Evolutionary conservation across 768 basidiomycete species (phyloP).

Genomic region (Trametes coccinea): DNA sequence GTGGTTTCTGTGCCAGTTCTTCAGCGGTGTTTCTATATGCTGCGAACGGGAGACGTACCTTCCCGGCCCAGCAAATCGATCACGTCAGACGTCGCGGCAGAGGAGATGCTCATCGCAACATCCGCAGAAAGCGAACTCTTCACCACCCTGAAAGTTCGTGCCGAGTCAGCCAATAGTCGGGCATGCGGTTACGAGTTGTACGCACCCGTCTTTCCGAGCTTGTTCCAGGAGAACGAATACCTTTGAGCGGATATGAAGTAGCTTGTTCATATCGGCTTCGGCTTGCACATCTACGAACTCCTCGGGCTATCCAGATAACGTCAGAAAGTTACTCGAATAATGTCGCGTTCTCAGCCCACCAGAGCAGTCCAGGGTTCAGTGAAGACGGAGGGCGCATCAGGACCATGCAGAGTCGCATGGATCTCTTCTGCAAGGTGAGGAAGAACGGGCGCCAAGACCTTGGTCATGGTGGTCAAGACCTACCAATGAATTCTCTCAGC

Average conservation of each 20-base stretch:
- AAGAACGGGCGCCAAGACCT: constrained; percentile 78
- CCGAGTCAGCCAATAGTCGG: background rate
- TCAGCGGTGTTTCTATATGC: background rate
- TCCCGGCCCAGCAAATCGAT: constrained; percentile 48
- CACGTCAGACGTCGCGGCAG: constrained; percentile 29
- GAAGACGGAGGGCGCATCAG: constrained; percentile 63
- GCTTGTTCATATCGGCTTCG: constrained; percentile 59
- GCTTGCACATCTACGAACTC: constrained; percentile 65
- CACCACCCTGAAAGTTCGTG: constrained; percentile 49
- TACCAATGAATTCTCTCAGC: constrained; percentile 30
- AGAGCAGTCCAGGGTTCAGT: constrained; percentile 64
- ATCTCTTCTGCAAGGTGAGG: constrained; percentile 94
- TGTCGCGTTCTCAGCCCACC: constrained; percentile 43
- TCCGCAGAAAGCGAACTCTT: constrained; percentile 78
- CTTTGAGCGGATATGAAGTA: constrained; percentile 59
- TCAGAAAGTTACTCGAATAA: background rate
- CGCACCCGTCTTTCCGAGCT: constrained; percentile 75
- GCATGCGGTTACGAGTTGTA: background rate
- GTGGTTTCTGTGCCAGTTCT: constrained; percentile 46
- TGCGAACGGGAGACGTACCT: constrained; percentile 23
- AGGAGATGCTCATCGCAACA: constrained; percentile 60
- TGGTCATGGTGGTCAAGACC: constrained; percentile 67
- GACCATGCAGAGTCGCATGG: constrained; percentile 40
- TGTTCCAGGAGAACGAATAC: constrained; percentile 73
- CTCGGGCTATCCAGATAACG: constrained; percentile 38